Evolutionary conservation across 2,329 filamentous ascomycete genomes (phyloP).

Genomic region (Coniochaeta sp.): DNA sequence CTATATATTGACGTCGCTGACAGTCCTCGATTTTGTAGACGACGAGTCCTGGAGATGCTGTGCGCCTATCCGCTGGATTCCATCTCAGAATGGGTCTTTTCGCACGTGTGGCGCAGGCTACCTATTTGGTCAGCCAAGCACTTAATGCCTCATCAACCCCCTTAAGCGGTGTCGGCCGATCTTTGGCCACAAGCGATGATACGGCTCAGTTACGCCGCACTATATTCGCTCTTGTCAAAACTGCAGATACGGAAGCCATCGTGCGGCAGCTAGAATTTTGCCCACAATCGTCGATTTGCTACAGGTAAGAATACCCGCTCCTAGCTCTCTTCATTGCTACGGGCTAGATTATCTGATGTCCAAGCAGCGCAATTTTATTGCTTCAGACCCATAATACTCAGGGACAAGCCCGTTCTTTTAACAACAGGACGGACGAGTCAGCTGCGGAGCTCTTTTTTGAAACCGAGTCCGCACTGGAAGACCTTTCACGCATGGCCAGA

Average conservation of each 20-base stretch:
- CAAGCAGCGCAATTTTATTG: not conserved
- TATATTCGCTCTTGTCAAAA: constrained; percentile 3
- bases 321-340: not conserved
- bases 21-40: not conserved
- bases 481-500: not conserved
- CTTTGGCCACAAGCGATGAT: not conserved
- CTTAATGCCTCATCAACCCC: not conserved
- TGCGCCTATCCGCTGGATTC: not conserved
- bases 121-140: constrained; percentile 3
- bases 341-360: not conserved
- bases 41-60: not conserved
- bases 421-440: not conserved
- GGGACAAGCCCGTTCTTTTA: not conserved
- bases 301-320: not conserved
- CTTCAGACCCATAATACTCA: not conserved
- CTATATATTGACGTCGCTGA: not conserved
- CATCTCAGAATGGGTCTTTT: constrained; percentile 1
- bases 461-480: not conserved
- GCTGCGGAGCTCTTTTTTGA: not conserved
- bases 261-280: constrained; percentile 4
- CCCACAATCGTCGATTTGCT: not conserved
- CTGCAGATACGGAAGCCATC: not conserved
- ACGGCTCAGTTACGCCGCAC: constrained; percentile 6
- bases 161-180: not conserved
- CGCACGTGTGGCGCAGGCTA: constrained; percentile 4